Base-by-base conservation (phyloP, 495 filamentous ascomycete species). In the Beverwykella pulmonaria region DNA sequence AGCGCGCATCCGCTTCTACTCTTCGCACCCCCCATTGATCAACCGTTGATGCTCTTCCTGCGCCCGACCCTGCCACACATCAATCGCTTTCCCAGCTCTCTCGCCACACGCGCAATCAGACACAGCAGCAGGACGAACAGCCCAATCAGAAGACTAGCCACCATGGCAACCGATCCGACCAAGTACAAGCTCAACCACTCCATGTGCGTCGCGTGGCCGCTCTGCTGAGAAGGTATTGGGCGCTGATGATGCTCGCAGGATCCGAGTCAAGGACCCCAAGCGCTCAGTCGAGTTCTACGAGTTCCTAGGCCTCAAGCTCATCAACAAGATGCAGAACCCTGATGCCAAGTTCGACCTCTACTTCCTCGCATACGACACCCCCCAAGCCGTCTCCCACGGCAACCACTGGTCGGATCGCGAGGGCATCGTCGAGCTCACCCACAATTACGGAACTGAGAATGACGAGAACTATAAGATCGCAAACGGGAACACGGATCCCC, bases 391-490 rank as follows among this genome's bases (percentile, higher is more conserved):
- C 34, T 89, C 87, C 3, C 75, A 74, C 32, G 88, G 83, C 63
- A 83, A 82, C 67, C 83, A 83, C 72, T 88, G 87, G 77, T 91
- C 88, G 60, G 91, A 95, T 77, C 90, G 93, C 57, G 88, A 97
- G 71, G 93, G 90, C 32, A 80, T 97, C 22, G 84, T 98, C 69
- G 94, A 98, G 75, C 86, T 98, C 63, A 96, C 92, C 59, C 94
- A 98, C 83, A 97, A 97, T 82, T 90, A 97, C 77, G 94, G 94
- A 72, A 97, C 92, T 17, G 94, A 98, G 78, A 82, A 82, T 62
- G 91, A 98, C 75, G 85, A 89, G 20, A 81, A 86, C 74, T 98
- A 90, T 82, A 89, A 86, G 73, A 79, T 93, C 66, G 87, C 84
- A 69, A 97, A 93, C 75, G 94, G 94, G 60, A 98, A 98, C 80